Evolutionary conservation across 108 stramenopile species (phyloP).

Genomic region (Skeletonema costatum): DNA sequence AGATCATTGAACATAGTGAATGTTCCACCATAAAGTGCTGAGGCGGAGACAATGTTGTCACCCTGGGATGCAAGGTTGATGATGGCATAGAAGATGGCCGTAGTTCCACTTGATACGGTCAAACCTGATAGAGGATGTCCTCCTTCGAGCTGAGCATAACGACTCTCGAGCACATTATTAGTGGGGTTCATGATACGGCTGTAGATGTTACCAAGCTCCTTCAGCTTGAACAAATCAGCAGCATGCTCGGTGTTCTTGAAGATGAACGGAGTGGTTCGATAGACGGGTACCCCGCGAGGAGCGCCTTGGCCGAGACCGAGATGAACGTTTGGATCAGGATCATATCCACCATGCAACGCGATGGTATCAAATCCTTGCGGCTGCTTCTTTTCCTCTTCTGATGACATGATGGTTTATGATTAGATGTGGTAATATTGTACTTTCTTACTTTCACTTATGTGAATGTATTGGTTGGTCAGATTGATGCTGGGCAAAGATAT

Average conservation of each 20-base stretch:
- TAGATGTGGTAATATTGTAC: too few species aligned
- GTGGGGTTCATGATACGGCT: conserved; percentile 28
- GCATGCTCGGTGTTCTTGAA: conserved; percentile 84
- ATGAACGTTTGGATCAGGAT: conserved; percentile 49
- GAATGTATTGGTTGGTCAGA: too few species aligned
- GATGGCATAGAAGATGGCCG: conserved; percentile 79
- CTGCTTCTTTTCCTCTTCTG: conserved; percentile 4
- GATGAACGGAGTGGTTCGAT: conserved; percentile 74
- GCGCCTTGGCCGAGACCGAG: conserved; percentile 61
- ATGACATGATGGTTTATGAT: not conserved
- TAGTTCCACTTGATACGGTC: conserved; percentile 64
- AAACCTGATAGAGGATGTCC: conserved; percentile 53
- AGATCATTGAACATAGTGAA: conserved; percentile 80
- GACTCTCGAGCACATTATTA: conserved; percentile 59
- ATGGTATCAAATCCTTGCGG: conserved; percentile 71
- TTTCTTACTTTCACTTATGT: too few species aligned
- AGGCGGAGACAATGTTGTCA: conserved; percentile 83
- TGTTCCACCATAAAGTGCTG: conserved; percentile 74
- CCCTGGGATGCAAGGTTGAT: conserved; percentile 74
- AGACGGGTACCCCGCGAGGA: conserved; percentile 77
- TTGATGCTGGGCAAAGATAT: too few species aligned
- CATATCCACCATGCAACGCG: conserved; percentile 71
- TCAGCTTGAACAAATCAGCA: conserved; percentile 80
- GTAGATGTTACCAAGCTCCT: conserved; percentile 92
- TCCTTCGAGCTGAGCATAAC: conserved; percentile 76